Base-by-base conservation (phyloP, 768 basidiomycete genomes). In the Pseudohyphozyma bogoriensis region DNA sequence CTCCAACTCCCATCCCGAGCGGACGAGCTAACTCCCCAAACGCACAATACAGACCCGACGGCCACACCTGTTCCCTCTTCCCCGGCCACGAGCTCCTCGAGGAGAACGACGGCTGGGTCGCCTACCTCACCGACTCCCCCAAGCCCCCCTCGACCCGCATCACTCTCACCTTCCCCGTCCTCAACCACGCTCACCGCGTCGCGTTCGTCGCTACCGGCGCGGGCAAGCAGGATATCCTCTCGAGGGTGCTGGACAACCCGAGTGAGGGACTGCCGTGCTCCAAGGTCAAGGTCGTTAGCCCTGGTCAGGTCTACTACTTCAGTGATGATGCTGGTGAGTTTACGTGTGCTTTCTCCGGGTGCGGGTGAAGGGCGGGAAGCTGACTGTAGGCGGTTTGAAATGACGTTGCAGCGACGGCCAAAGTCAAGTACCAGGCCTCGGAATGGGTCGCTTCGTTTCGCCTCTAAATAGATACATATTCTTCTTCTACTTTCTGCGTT, bases 21-120 rank as follows among this genome's bases (percentile, higher is more conserved):
- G 0, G 11, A 28, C 26, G 11, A 35, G 46, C 15, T 9, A 15
- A 26, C 2, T n/a, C 28, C 12, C 29, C 5, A 20, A 4, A 20
- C 9, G 18, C n/a, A n/a, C n/a, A n/a, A 5, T 10, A 12, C 40
- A 65, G 59, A 36, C 65, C 60, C 51, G 63, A 63, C 49, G 93
- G 93, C n/a, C 95, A 99, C 78, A 97, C 93, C 44, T 90, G 86
- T 63, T 91, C 88, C 10, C 84, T 99, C 67, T 99, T 99, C 82
- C 95, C 95, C 12, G 86, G 80, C n/a, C 93, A 97, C 72, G 76
- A 74, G 39, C 80, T 96, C 40, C 80, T 99, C 51, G 62, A 76
- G n/a, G 93, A 95, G 76, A 81, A 79, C 52, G 89, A 89, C 73
- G 82, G 88, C 61, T 99, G 95, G 95, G 87, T 99, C 28, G 93